Conservation (phyloP, 805 yeast genomes). For the Candida koratica region DNA sequence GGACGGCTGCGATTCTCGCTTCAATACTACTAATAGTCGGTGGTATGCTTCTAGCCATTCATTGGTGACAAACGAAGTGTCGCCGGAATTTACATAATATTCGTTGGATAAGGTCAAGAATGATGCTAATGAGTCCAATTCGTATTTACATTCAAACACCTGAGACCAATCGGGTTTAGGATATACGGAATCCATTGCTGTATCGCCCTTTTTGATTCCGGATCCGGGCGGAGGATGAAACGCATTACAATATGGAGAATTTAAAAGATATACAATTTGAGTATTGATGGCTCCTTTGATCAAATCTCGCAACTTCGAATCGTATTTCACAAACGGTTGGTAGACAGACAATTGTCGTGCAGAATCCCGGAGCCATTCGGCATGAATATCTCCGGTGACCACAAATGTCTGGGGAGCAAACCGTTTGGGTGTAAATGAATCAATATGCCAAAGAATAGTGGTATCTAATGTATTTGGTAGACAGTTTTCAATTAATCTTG, state of each 20-base stretch:
- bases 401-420: constrained; percentile 58
- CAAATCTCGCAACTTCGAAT: constrained; percentile 46
- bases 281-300: constrained; percentile 77
- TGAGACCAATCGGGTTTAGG: constrained; percentile 68
- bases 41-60: constrained; percentile 60
- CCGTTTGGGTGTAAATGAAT: constrained; percentile 9
- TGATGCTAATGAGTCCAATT: constrained; percentile 80
- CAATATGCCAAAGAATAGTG: constrained; percentile 68
- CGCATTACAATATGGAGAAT: constrained; percentile 84
- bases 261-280: constrained; percentile 60
- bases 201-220: constrained; percentile 43
- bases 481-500: constrained; percentile 72
- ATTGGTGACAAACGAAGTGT: constrained; percentile 42
- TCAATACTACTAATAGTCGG: constrained; percentile 48
- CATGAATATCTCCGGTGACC: constrained; percentile 90
- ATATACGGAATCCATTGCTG: constrained; percentile 58
- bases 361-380: constrained; percentile 89
- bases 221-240: constrained; percentile 76
- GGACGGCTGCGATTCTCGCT: constrained; percentile 60
- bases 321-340: constrained; percentile 54
- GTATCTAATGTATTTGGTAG: constrained; percentile 88
- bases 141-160: constrained; percentile 89
- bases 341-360: constrained; percentile 79
- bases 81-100: constrained; percentile 54
- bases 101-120: constrained; percentile 73